Conservation (phyloP, 2,329 filamentous ascomycete genomes). For the Hymenoscyphus infarciens region DNA sequence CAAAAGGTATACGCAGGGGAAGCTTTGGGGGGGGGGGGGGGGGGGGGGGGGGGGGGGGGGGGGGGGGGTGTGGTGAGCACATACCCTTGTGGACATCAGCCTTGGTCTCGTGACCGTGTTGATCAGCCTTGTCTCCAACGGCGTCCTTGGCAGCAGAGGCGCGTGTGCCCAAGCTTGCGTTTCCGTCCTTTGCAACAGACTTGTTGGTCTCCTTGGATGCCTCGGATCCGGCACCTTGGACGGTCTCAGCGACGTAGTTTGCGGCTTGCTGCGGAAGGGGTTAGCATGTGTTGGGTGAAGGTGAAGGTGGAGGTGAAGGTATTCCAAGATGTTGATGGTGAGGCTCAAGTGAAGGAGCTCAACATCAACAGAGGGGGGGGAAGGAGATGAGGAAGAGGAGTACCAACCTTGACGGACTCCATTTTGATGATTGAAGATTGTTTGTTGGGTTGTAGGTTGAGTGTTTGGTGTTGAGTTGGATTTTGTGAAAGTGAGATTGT, state of each 20-base stretch:
- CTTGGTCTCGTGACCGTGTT: slow-evolving; percentile 47
- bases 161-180: slow-evolving; percentile 44
- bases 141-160: slow-evolving; percentile 50
- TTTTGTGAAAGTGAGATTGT: slow-evolving; percentile 12
- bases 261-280: slow-evolving; percentile 41
- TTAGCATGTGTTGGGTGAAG: slow-evolving; percentile 4
- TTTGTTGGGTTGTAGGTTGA: slow-evolving; percentile 20
- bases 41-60: not conserved
- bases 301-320: not conserved
- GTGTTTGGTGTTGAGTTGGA: slow-evolving; percentile 18
- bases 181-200: slow-evolving; percentile 49
- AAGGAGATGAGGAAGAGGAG: not conserved
- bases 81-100: slow-evolving; percentile 48
- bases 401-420: slow-evolving; percentile 36
- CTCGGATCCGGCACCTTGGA: slow-evolving; percentile 46
- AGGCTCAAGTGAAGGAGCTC: not conserved
- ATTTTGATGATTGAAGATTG: slow-evolving; percentile 33
- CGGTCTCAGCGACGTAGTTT: slow-evolving; percentile 54
- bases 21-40: not conserved
- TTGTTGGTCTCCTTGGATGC: slow-evolving; percentile 59
- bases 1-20: not conserved
- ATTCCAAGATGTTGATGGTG: not conserved
- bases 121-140: slow-evolving; percentile 48
- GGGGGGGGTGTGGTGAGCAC: not conserved
- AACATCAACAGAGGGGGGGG: not conserved